Conservation (phyloP, 2,329 filamentous ascomycete species). For the Claviceps africana region DNA sequence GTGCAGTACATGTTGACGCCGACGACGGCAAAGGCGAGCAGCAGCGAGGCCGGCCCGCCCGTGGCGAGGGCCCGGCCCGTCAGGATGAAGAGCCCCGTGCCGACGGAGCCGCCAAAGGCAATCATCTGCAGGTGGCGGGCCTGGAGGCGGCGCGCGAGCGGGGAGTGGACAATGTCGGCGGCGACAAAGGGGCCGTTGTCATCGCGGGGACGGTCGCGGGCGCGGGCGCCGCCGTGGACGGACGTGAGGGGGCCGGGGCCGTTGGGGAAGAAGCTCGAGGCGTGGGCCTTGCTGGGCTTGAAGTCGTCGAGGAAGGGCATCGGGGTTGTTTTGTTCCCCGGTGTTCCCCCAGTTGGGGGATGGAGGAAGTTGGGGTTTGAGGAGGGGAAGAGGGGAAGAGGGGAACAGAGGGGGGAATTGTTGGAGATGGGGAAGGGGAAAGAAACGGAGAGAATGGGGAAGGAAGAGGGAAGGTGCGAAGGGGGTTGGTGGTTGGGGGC, state of each 20-base stretch:
- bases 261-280: neutral
- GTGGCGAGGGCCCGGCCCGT: slow-evolving; percentile 56
- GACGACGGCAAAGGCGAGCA: slow-evolving; percentile 63
- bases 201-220: too few species aligned
- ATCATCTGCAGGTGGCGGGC: neutral
- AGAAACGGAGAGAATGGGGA: too few species aligned
- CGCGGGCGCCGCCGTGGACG: neutral
- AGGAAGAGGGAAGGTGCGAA: too few species aligned
- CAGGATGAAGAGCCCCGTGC: slow-evolving; percentile 54
- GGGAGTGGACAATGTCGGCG: neutral
- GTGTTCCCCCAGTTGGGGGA: too few species aligned
- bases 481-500: too few species aligned
- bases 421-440: too few species aligned
- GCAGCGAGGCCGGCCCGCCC: slow-evolving; percentile 63
- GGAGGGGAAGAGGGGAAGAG: too few species aligned
- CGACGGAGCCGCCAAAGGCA: neutral
- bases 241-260: neutral
- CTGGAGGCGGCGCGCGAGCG: neutral
- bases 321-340: too few species aligned
- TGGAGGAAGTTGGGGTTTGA: too few species aligned
- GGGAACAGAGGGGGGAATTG: too few species aligned
- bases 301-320: neutral
- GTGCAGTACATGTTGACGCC: slow-evolving; percentile 84
- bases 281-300: neutral
- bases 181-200: neutral